Conservation (phyloP, 345 rosid genomes). For the Excoecaria cochinchinensis region DNA sequence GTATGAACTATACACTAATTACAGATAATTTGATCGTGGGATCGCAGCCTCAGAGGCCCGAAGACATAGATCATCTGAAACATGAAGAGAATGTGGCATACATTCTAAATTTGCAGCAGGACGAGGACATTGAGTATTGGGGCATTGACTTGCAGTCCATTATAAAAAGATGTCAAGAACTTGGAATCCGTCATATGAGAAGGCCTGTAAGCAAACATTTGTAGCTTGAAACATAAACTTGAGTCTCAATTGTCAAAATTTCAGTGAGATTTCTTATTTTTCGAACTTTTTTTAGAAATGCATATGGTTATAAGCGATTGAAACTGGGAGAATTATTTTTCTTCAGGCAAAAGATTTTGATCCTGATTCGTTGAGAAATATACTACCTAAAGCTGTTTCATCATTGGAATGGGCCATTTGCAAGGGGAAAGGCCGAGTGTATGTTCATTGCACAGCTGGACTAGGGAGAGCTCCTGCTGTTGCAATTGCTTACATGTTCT, state of each 20-base stretch:
- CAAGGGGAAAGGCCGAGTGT: slow-evolving; percentile 72
- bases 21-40: slow-evolving; percentile 78
- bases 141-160: slow-evolving; percentile 63
- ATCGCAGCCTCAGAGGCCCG: slow-evolving; percentile 85
- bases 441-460: slow-evolving; percentile 93
- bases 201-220: slow-evolving; percentile 62
- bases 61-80: slow-evolving; percentile 77
- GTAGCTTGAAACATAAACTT: background rate
- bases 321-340: background rate
- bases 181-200: slow-evolving; percentile 78
- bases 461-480: slow-evolving; percentile 96
- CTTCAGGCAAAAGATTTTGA: slow-evolving; percentile 80
- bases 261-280: background rate
- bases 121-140: slow-evolving; percentile 81
- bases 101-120: slow-evolving; percentile 89
- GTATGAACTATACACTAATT: slow-evolving; percentile 87
- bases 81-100: slow-evolving; percentile 74
- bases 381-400: slow-evolving; percentile 78
- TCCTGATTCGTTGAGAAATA: slow-evolving; percentile 75
- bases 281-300: background rate
- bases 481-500: slow-evolving; percentile 80
- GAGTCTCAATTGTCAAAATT: background rate
- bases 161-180: slow-evolving; percentile 46
- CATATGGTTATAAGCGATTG: background rate
- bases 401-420: slow-evolving; percentile 82